Conservation (phyloP, 1,139 yeast genomes). For the Blastobotrys aristatus region DNA sequence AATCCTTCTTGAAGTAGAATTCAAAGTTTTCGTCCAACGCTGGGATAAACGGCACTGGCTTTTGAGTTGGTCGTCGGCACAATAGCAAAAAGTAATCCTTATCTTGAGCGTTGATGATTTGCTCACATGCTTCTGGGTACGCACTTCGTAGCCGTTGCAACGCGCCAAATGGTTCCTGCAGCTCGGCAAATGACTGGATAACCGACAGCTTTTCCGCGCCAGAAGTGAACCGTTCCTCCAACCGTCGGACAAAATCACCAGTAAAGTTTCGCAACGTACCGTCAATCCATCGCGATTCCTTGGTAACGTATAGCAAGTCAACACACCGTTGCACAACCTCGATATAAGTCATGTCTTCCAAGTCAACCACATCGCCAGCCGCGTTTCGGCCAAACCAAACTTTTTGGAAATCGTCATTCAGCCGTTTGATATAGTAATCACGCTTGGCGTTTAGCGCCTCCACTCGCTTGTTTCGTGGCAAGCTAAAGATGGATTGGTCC, state of each 20-base stretch:
- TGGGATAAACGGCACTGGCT: conserved; percentile 98
- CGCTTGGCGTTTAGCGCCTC: conserved; percentile 80
- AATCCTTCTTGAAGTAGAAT: conserved; percentile 95
- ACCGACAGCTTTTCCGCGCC: conserved; percentile 48
- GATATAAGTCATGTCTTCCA: conserved; percentile 92
- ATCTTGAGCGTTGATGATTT: conserved; percentile 92
- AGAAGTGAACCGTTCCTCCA: conserved; percentile 90
- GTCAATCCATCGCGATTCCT: conserved; percentile 86
- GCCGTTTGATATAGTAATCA: conserved; percentile 74
- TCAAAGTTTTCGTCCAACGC: conserved; percentile 91
- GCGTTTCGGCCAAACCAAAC: conserved; percentile 91
- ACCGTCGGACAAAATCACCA: conserved; percentile 84
- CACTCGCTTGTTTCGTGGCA: conserved; percentile 84
- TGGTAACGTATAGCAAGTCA: conserved; percentile 80
- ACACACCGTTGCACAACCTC: conserved; percentile 86
- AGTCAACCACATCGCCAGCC: conserved; percentile 74
- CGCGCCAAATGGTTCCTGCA: conserved; percentile 61
- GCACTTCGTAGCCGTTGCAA: conserved; percentile 56
- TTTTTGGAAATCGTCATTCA: conserved; percentile 94
- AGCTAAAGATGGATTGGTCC: conserved; percentile 85
- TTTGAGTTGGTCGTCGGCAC: conserved; percentile 80
- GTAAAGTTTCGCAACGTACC: conserved; percentile 76
- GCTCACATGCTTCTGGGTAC: conserved; percentile 70
- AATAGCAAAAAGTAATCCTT: conserved; percentile 84
- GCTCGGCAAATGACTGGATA: conserved; percentile 65